Conservation (phyloP, 2,329 filamentous ascomycete species). For the Colletotrichum chlorophyti region DNA sequence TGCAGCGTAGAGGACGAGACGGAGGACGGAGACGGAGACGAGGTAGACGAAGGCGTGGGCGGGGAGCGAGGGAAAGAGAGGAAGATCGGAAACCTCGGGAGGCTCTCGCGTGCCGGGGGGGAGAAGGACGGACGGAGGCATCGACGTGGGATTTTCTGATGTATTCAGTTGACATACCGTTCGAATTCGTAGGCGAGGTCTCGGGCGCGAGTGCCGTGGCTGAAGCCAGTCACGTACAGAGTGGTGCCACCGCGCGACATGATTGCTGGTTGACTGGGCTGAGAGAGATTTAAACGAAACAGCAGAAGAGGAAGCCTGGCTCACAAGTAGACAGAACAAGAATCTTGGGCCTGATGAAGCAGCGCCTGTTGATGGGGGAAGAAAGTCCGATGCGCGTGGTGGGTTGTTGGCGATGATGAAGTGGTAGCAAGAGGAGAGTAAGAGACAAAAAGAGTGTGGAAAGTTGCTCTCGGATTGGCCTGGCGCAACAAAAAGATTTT, state of each 20-base stretch:
- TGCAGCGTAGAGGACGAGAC: constrained; percentile 43
- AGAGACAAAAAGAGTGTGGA: constrained; percentile 20
- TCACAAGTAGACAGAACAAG: constrained; percentile 4
- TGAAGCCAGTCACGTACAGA: constrained; percentile 98
- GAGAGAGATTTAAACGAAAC: constrained; percentile 8
- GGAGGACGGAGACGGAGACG: constrained; percentile 48
- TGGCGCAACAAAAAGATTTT: constrained; percentile 28
- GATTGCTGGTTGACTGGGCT: constrained; percentile 35
- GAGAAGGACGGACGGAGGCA: constrained; percentile 53
- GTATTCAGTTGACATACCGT: constrained; percentile 86
- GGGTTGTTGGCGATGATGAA: constrained; percentile 20
- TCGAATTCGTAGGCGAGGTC: constrained; percentile 99
- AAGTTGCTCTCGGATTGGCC: constrained; percentile 13
- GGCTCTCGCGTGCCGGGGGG: constrained; percentile 35
- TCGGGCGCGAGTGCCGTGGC: constrained; percentile 97
- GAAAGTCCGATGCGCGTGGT: constrained; percentile 20
- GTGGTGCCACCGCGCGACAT: constrained; percentile 96
- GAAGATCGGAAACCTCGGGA: constrained; percentile 39
- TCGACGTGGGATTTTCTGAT: constrained; percentile 48
- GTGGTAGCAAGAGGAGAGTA: constrained; percentile 16
- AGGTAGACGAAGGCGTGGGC: constrained; percentile 40
- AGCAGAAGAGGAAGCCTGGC: constrained; percentile 1
- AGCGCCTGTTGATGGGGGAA: constrained; percentile 5
- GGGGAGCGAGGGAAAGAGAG: constrained; percentile 39
- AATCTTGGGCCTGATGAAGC: constrained; percentile 21